Base-by-base conservation (phyloP, 2,329 filamentous ascomycete species). In the Elsinoe perseae region DNA sequence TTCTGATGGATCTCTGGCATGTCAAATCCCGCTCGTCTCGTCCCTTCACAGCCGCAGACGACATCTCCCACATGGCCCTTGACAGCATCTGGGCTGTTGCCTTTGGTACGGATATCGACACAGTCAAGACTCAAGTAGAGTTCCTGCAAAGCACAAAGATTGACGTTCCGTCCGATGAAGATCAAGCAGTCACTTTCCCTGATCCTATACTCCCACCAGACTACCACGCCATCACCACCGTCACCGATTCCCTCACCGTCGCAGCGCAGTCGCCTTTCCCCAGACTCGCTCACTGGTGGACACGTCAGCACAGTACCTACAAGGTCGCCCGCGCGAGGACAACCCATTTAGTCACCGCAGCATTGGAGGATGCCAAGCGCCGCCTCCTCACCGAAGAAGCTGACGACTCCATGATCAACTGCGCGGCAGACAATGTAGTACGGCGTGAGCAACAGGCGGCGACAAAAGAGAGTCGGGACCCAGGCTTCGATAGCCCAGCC, bases 21-120 rank as follows among this genome's bases (percentile, higher is more conserved):
- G 40, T 61, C 8, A 72, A 70, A 56, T 56, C 62, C 3, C 44
- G 60, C 1, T 28, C 70, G 3, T 65, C 64, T 1, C 63, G 60
- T 25, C 64, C 72, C 1, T 74, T 75, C 54, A 57, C 57, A 5
- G 68, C 65, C 2, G 42, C 55, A 0, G 58, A 68, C 2, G 73
- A 75, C 56, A 63, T 75, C 28, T 61, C 63, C 56, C 61, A 68
- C 28, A 65, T 64, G 0, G 65, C 69, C 0, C 61, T 75, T 20
- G 72, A 75, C 59, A 68, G 64, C 12, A 71, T 74, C 23, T 74
- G 68, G 69, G 69, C 67, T 0, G 67, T 66, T 4, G 61, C 70
- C 0, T 65, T 73, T 12, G 72, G 70, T 2, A 63, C 66, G 2
- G 61, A 69, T 16, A 63, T 68, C 10, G 66, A 68, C 1, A 62